Evolutionary conservation across 2,329 filamentous ascomycete species (phyloP), one percentile per base, ranked within the genome.

Genomic region (Diaporthe citri): DNA sequence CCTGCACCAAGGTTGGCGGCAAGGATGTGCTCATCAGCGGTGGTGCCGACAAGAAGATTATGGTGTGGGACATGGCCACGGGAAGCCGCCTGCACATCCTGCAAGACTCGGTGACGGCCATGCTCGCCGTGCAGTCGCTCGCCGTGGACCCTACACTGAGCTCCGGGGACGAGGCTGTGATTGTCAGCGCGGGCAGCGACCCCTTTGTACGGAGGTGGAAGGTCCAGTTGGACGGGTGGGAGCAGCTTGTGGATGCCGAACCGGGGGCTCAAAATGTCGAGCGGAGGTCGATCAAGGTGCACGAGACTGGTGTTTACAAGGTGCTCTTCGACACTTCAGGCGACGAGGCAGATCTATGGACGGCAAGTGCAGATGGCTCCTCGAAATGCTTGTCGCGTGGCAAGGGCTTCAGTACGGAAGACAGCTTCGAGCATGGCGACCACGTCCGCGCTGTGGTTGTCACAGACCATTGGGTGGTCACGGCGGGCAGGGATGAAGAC

Each of bases 261-360:
- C 84, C 83, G 43, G 84, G 83, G 66, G 82, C 82, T 41, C 84
- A 83, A 20, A 86, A 81, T 66, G 82, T 83, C 25, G 82, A 85
- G 74, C 87, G 84, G 75, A 88, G 85, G 78, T 88, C 83, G 80
- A 92, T 98, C 69, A 84, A 93, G 62, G 93, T 93, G 77, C 97
- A 99, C 83, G 95, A 98, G 78, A 99, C 97, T 0, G 97, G 94
- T 78, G 92, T 99, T 13, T 97, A 98, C 84, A 92, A 90, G 77
- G 85, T 98, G 20, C 86, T 90, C 28, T 97, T 97, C 79, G 93
- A 95, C 77, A 81, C 83, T 22, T 85, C 87, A 8, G 85, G 85
- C 46, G 90, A 91, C 9, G 89, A 90, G 17, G 91, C 90, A 43
- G 94, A 98, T 79, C 85, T 98, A 20, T 98, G 95, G 95, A 98